These are phyloP conservation scores for Escovopsis sp. DNA, from an alignment of 2,329 filamentous ascomycete genomes.

Conservation along the genomic window DNA sequence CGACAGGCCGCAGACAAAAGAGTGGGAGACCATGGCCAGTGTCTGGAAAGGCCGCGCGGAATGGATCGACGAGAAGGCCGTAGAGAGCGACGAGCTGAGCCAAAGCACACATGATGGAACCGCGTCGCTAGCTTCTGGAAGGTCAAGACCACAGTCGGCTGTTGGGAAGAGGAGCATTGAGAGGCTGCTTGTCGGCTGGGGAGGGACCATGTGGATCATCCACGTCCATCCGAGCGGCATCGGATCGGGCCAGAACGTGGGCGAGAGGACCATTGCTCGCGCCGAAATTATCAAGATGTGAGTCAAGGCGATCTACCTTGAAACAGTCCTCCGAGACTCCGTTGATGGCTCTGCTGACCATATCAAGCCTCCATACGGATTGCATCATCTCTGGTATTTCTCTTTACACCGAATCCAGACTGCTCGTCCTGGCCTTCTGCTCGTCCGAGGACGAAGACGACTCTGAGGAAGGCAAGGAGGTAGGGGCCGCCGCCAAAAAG, in stretches of 20 bases:
- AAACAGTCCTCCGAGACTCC: too few species aligned
- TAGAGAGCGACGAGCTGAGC: constrained; percentile 56
- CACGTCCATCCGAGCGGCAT: constrained; percentile 69
- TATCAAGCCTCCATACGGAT: constrained; percentile 68
- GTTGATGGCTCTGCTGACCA: not conserved
- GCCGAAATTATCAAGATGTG: constrained; percentile 89
- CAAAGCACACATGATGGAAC: constrained; percentile 20
- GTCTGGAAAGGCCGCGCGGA: constrained; percentile 88
- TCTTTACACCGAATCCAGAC: constrained; percentile 80
- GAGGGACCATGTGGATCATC: constrained; percentile 89
- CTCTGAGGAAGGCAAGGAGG: constrained; percentile 23
- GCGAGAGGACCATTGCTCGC: constrained; percentile 58
- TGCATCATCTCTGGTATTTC: constrained; percentile 96
- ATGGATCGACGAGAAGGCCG: constrained; percentile 75
- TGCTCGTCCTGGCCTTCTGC: constrained; percentile 85
- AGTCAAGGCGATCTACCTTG: constrained; percentile 18
- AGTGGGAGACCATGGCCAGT: constrained; percentile 92
- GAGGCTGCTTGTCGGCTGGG: constrained; percentile 86
- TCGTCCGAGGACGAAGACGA: constrained; percentile 57
- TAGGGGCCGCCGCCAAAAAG: constrained; percentile 16
- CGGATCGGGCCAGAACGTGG: constrained; percentile 48
- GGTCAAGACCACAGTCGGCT: constrained; percentile 33
- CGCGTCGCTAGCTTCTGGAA: constrained; percentile 31
- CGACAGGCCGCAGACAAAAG: constrained; percentile 69
- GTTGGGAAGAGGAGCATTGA: constrained; percentile 42